phyloP scores from a whole-genome alignment of 2,329 filamentous ascomycete species.

The Parasarocladium wereldwijsianum region DNA sequence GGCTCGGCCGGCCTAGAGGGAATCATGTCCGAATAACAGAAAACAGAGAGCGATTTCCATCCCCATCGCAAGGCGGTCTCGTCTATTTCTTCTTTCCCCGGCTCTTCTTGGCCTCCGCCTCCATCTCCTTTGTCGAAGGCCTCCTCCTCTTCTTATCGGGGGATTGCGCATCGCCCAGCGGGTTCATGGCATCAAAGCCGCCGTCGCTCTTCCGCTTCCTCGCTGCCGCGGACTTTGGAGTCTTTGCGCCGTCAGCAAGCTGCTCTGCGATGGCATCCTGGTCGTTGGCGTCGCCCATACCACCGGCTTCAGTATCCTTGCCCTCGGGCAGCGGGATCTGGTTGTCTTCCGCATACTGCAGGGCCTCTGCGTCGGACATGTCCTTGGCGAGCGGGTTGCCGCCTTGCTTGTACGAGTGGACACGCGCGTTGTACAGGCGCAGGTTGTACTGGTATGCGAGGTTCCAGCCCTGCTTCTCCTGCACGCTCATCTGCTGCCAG shows the following conservation, averaged over 20 bases:
- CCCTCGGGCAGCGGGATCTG: constrained; percentile 37
- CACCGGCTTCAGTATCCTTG: constrained; percentile 21
- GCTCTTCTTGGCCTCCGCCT: constrained; percentile 42
- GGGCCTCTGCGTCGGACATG: constrained; percentile 46
- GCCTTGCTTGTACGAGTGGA: constrained; percentile 45
- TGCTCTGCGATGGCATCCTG: constrained; percentile 45
- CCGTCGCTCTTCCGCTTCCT: constrained; percentile 44
- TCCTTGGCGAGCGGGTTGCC: constrained; percentile 43
- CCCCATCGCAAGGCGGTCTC: constrained; percentile 8
- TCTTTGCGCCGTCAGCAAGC: constrained; percentile 34
- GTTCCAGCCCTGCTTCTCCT: constrained; percentile 59
- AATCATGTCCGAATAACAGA: neutral
- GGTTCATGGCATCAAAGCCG: constrained; percentile 22
- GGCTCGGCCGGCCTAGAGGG: too few relatives aligned
- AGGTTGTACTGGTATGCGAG: constrained; percentile 54
- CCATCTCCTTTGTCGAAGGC: constrained; percentile 37
- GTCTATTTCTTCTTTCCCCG: constrained; percentile 33
- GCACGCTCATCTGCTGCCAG: constrained; percentile 64
- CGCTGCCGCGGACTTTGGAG: constrained; percentile 34
- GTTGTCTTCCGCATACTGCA: constrained; percentile 44
- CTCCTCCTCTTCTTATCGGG: constrained; percentile 51
- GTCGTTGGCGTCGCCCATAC: constrained; percentile 21
- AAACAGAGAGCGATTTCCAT: constrained; percentile 9
- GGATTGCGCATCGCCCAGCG: constrained; percentile 30
- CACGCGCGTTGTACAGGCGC: constrained; percentile 48